These are phyloP conservation scores for Podila verticillata DNA, from an alignment of 192 early-diverging fungal species.

Conservation along the genomic window DNA sequence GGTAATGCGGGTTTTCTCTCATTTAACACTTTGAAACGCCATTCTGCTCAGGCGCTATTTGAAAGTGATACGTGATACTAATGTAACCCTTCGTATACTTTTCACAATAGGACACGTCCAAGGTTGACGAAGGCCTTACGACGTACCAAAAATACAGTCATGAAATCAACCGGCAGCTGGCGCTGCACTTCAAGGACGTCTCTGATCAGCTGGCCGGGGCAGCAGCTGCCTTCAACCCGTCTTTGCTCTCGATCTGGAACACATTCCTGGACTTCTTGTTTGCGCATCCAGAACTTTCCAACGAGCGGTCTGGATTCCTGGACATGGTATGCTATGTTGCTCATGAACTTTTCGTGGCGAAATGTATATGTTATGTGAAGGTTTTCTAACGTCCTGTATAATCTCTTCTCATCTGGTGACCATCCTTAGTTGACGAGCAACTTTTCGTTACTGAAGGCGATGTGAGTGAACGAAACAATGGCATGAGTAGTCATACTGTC, in stretches of 20 bases:
- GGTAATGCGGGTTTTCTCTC: background rate
- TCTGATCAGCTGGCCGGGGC: constrained; percentile 3
- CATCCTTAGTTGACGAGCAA: constrained; percentile 1
- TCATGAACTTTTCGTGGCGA: too few species aligned
- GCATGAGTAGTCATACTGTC: background rate
- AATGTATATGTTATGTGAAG: background rate
- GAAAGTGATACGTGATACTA: too few species aligned
- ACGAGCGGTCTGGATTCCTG: constrained; percentile 19
- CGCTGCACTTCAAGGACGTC: constrained; percentile 23
- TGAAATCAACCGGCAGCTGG: constrained; percentile 33
- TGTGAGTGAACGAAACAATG: constrained; percentile 25
- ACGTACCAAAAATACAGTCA: constrained; percentile 36
- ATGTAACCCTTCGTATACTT: too few species aligned
- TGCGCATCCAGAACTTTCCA: constrained; percentile 17
- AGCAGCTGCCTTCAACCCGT: background rate
- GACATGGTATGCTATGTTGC: constrained; percentile 13
- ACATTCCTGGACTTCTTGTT: constrained; percentile 41
- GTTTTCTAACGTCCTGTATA: background rate
- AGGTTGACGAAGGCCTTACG: constrained; percentile 22
- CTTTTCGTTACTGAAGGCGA: constrained; percentile 30
- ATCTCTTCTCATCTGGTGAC: background rate
- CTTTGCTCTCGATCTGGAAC: constrained; percentile 33
- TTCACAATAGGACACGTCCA: constrained; percentile 18
- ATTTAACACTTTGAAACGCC: too few species aligned
- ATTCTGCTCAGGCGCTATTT: too few species aligned